A percentile compares a stretch with the other conserved stretches of the same genome.
These are phyloP conservation scores for Haplosporangium gracile DNA, from an alignment of 192 early-diverging fungal species.

Conservation along the genomic window DNA sequence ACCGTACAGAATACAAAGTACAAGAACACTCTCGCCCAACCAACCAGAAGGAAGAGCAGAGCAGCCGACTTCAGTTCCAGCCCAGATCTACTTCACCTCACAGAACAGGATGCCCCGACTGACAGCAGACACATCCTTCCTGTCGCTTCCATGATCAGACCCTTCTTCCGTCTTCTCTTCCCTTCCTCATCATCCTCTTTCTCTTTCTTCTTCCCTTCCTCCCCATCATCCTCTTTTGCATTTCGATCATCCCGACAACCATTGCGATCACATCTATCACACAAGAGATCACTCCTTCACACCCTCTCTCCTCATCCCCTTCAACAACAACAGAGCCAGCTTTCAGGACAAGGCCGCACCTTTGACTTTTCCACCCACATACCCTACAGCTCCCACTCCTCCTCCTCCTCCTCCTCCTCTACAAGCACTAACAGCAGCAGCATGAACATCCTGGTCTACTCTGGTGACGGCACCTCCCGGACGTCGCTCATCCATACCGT, in stretches of 20 bases:
- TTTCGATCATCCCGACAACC: too few relatives aligned
- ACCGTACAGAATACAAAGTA: not conserved
- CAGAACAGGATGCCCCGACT: not conserved
- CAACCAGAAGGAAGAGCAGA: not conserved
- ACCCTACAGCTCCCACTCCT: slow-evolving; percentile 15
- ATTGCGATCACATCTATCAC: not conserved
- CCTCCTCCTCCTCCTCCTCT: not conserved
- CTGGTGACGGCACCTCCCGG: slow-evolving; percentile 80
- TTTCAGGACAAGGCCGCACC: slow-evolving; percentile 10
- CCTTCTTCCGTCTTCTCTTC: not conserved
- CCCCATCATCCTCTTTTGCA: not conserved
- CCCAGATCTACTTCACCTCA: slow-evolving; percentile 5
- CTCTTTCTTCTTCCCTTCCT: not conserved
- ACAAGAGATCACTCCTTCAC: not conserved
- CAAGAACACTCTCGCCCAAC: not conserved
- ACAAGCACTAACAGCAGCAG: not conserved
- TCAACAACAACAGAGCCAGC: not conserved
- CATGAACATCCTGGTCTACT: slow-evolving; percentile 90
- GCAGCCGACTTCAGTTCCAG: too few relatives aligned
- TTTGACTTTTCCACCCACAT: slow-evolving; percentile 53
- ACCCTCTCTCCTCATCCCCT: not conserved
- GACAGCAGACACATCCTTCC: not conserved
- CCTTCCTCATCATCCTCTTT: not conserved
- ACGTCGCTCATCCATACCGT: slow-evolving; percentile 74
- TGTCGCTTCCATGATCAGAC: not conserved